These are phyloP conservation scores for Gypsophila paniculata DNA, from an alignment of 179 eudicot species.

Conservation along the genomic window DNA sequence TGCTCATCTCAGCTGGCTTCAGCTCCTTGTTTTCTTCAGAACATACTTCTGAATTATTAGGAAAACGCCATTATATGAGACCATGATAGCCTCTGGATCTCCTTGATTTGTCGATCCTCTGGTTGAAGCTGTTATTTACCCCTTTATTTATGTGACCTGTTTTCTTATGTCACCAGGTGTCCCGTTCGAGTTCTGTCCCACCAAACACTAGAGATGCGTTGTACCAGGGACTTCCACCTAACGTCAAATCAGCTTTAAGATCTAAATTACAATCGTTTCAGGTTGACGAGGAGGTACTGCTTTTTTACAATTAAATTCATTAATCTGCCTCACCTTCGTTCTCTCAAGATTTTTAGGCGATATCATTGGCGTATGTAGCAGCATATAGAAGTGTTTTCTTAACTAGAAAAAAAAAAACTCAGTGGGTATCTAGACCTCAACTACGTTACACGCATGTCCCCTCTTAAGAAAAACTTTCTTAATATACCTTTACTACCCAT, in stretches of 20 bases:
- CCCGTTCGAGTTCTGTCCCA: constrained; percentile 92
- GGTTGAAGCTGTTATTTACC: background rate
- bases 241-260: constrained; percentile 70
- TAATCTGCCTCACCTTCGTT: too few relatives aligned
- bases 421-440: background rate
- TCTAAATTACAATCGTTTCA: constrained; percentile 66
- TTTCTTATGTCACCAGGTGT: constrained; percentile 46
- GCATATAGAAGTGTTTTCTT: too few relatives aligned
- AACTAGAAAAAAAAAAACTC: background rate
- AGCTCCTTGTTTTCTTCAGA: background rate
- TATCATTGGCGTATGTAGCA: background rate
- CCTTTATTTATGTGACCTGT: background rate
- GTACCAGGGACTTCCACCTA: constrained; percentile 93
- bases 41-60: background rate
- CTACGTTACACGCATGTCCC: too few relatives aligned
- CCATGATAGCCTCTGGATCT: background rate
- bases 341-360: too few relatives aligned
- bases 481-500: background rate
- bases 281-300: constrained; percentile 66
- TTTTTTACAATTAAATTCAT: background rate
- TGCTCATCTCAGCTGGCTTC: too few relatives aligned
- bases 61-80: background rate
- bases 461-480: too few relatives aligned
- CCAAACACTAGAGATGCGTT: constrained; percentile 81
- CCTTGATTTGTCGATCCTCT: background rate